Percentiles rank a stretch among this genome's conserved stretches.
Evolutionary conservation across 2,329 filamentous ascomycete species (phyloP).

Genomic region (Alternaria tenuissima): DNA sequence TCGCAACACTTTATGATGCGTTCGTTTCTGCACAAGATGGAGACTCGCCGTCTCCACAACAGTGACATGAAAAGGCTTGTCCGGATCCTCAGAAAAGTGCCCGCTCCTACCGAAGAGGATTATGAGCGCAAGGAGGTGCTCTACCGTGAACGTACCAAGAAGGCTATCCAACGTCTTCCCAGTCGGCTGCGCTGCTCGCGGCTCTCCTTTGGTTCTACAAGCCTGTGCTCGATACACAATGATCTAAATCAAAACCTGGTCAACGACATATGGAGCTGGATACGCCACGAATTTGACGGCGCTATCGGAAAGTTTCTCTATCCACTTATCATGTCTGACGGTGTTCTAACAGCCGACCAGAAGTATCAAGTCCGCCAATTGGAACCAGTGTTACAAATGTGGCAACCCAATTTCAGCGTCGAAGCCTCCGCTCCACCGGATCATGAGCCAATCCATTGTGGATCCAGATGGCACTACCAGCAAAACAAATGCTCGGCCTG

Average conservation of each 20-base stretch:
- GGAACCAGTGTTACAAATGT: constrained; percentile 43
- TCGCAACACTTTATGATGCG: constrained; percentile 14
- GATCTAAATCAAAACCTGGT: constrained; percentile 30
- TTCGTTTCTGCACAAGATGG: constrained; percentile 18
- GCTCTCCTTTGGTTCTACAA: constrained; percentile 17
- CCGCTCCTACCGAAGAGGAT: constrained; percentile 3
- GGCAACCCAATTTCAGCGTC: constrained; percentile 25
- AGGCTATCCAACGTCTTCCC: constrained; percentile 32
- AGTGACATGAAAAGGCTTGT: constrained; percentile 37
- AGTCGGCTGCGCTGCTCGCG: constrained; percentile 29
- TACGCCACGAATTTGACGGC: constrained; percentile 34
- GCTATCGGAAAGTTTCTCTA: constrained; percentile 37
- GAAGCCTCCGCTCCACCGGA: constrained; percentile 24
- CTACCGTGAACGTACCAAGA: constrained; percentile 19
- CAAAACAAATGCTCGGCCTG: constrained; percentile 39
- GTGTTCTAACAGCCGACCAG: constrained; percentile 22
- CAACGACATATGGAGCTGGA: constrained; percentile 32
- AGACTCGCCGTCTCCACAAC: constrained; percentile 27
- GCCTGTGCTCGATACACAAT: constrained; percentile 37
- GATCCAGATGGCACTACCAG: constrained; percentile 33
- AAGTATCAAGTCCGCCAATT: constrained; percentile 33
- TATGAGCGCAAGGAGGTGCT: constrained; percentile 3
- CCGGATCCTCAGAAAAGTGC: constrained; percentile 25
- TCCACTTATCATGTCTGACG: constrained; percentile 32
- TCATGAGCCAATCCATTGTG: constrained; percentile 23